Percentiles rank a stretch among this genome's conserved stretches.
Conservation (phyloP, 2,329 filamentous ascomycete species). For the Colletotrichum viniferum region DNA sequence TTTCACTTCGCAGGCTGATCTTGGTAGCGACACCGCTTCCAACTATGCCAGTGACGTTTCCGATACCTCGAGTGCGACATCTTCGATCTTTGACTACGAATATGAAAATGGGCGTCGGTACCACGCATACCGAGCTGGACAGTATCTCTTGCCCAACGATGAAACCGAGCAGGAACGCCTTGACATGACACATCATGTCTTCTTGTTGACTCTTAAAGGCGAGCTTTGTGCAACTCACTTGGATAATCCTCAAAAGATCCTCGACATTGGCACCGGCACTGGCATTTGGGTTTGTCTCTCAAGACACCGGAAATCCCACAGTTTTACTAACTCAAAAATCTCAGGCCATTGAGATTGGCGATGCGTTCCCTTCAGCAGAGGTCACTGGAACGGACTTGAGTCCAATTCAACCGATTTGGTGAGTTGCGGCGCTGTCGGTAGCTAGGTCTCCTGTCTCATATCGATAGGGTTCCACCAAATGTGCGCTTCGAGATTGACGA, state of each 20-base stretch:
- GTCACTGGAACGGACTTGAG: constrained; percentile 30
- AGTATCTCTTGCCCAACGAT: constrained; percentile 50
- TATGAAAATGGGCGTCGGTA: constrained; percentile 50
- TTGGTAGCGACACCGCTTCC: constrained; percentile 21
- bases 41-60: constrained; percentile 23
- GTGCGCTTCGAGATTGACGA: constrained; percentile 31
- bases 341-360: constrained; percentile 66
- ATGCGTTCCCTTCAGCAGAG: constrained; percentile 59
- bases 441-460: not conserved
- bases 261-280: constrained; percentile 50
- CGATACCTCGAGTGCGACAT: constrained; percentile 32
- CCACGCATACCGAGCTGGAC: constrained; percentile 49
- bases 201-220: constrained; percentile 35
- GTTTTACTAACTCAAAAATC: constrained; percentile 16
- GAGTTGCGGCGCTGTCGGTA: not conserved
- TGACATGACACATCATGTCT: constrained; percentile 41
- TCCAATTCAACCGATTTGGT: constrained; percentile 28
- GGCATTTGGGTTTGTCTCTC: constrained; percentile 53
- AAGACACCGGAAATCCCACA: accelerated
- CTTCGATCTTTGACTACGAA: constrained; percentile 36
- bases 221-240: constrained; percentile 41
- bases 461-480: constrained; percentile 25
- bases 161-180: constrained; percentile 44
- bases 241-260: constrained; percentile 40
- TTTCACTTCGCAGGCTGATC: not conserved